These are phyloP conservation scores for Asterochloris sp. DNA, from an alignment of 139 green algal genomes.

Conservation along the genomic window DNA sequence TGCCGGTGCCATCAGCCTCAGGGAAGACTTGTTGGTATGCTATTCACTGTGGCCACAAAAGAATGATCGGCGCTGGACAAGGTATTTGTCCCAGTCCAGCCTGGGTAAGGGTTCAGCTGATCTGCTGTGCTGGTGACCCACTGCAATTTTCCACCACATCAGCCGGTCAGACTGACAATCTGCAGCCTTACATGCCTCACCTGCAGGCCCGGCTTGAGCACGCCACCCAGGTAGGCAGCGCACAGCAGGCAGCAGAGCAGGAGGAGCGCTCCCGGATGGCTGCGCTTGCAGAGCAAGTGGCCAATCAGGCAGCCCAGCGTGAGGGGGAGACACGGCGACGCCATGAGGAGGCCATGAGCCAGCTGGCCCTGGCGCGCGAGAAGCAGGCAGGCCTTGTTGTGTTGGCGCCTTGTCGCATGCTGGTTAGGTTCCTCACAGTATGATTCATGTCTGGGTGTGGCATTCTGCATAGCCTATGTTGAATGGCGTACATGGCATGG, in stretches of 20 bases:
- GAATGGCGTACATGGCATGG: too few species aligned
- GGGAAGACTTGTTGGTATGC: neutral
- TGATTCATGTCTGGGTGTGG: too few species aligned
- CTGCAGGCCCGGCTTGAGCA: conserved; percentile 12
- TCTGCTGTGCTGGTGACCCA: neutral
- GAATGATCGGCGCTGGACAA: neutral
- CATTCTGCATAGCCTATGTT: too few species aligned
- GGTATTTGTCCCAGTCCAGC: neutral
- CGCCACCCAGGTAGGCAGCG: conserved; percentile 7
- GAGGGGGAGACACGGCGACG: conserved; percentile 5
- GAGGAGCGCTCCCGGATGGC: conserved; percentile 18
- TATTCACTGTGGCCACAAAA: neutral
- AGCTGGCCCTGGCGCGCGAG: conserved; percentile 6
- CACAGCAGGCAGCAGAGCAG: conserved; percentile 11
- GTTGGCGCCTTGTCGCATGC: too few species aligned
- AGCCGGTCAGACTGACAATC: neutral
- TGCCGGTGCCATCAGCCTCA: neutral
- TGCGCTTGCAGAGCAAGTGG: conserved; percentile 10
- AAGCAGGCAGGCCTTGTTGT: conserved; percentile 1
- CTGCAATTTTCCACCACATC: neutral
- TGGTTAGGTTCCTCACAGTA: too few species aligned
- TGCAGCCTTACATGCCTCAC: neutral
- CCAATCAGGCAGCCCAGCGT: conserved; percentile 5
- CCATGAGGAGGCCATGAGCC: conserved; percentile 15
- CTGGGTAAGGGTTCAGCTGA: too few species aligned